Percentiles rank a stretch among this genome's conserved stretches.
These are phyloP conservation scores for Babesia gibsoni DNA, from an alignment of 169 alveolate species.

Conservation along the genomic window DNA sequence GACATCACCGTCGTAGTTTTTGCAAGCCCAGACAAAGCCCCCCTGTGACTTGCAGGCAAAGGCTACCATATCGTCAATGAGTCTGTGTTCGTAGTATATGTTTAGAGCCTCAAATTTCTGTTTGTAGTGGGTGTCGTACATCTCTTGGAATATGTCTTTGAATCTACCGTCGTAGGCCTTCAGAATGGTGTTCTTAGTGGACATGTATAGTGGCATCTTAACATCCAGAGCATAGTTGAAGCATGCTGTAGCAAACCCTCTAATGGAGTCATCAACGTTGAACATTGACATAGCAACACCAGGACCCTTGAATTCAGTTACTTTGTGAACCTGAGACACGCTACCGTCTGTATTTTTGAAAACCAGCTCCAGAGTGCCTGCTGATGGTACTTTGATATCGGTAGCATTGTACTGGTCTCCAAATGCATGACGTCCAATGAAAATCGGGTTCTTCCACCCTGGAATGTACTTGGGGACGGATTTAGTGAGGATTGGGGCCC, in stretches of 20 bases:
- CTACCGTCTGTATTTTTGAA: slow-evolving; percentile 83
- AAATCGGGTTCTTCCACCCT: slow-evolving; percentile 91
- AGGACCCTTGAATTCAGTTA: slow-evolving; percentile 70
- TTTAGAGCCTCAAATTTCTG: slow-evolving; percentile 80
- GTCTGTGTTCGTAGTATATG: slow-evolving; percentile 90
- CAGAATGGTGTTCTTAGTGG: slow-evolving; percentile 91
- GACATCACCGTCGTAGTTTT: slow-evolving; percentile 96
- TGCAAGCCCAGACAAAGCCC: slow-evolving; percentile 98
- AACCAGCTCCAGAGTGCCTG: slow-evolving; percentile 84
- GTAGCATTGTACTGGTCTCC: slow-evolving; percentile 94
- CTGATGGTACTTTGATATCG: slow-evolving; percentile 78
- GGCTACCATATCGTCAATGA: slow-evolving; percentile 97
- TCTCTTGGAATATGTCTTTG: slow-evolving; percentile 88
- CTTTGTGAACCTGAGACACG: slow-evolving; percentile 45
- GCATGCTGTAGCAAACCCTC: slow-evolving; percentile 89
- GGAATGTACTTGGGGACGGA: slow-evolving; percentile 89
- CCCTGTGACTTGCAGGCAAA: slow-evolving; percentile 89
- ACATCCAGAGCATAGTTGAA: slow-evolving; percentile 85
- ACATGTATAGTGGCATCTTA: slow-evolving; percentile 87
- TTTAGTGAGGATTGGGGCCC: slow-evolving; percentile 92
- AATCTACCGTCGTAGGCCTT: slow-evolving; percentile 92
- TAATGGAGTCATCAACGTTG: slow-evolving; percentile 89
- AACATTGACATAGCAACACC: slow-evolving; percentile 93
- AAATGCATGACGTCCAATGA: slow-evolving; percentile 94
- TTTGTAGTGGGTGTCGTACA: slow-evolving; percentile 85